Evolutionary conservation across 2,329 filamentous ascomycete species (phyloP).

Genomic region (Aspergillaceae sp.): DNA sequence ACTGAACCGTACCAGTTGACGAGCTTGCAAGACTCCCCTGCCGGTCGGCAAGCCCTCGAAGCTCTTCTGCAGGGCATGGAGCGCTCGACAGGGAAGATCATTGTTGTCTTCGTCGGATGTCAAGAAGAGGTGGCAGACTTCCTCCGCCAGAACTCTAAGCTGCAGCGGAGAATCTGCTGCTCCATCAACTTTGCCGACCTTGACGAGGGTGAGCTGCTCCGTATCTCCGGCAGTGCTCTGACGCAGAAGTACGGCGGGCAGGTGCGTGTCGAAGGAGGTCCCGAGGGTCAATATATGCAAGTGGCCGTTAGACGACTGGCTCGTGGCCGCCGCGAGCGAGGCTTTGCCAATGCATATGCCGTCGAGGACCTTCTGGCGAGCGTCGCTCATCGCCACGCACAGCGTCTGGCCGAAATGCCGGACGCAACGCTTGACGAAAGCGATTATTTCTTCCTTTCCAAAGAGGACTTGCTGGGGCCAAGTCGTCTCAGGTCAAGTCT

Average conservation of each 20-base stretch:
- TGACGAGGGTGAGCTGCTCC: slow-evolving; percentile 7
- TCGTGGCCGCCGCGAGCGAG: slow-evolving; percentile 7
- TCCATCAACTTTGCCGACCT: slow-evolving; percentile 11
- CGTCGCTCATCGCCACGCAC: slow-evolving; percentile 10
- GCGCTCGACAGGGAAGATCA: slow-evolving; percentile 6
- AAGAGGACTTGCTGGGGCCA: slow-evolving; percentile 12
- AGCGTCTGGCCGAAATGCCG: background rate
- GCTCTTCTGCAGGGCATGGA: slow-evolving; percentile 10
- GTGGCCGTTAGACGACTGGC: slow-evolving; percentile 12
- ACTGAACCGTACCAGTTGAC: slow-evolving; percentile 7
- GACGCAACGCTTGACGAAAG: slow-evolving; percentile 7
- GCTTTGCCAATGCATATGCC: slow-evolving; percentile 10
- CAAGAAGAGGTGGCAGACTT: slow-evolving; percentile 6
- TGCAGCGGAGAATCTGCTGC: slow-evolving; percentile 11
- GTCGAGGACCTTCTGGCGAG: slow-evolving; percentile 9
- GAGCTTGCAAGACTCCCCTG: slow-evolving; percentile 1
- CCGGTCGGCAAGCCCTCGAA: slow-evolving; percentile 6
- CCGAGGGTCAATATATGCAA: slow-evolving; percentile 13
- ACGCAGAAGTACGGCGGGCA: slow-evolving; percentile 8
- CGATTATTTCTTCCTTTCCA: slow-evolving; percentile 14
- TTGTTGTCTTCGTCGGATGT: slow-evolving; percentile 10
- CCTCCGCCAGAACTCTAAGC: slow-evolving; percentile 6
- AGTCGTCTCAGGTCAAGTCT: slow-evolving; percentile 5
- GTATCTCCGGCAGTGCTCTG: slow-evolving; percentile 4
- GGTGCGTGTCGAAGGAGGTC: slow-evolving; percentile 14